Evolutionary conservation across 345 rosid genomes (phyloP).

Genomic region (Litchi chinensis): DNA sequence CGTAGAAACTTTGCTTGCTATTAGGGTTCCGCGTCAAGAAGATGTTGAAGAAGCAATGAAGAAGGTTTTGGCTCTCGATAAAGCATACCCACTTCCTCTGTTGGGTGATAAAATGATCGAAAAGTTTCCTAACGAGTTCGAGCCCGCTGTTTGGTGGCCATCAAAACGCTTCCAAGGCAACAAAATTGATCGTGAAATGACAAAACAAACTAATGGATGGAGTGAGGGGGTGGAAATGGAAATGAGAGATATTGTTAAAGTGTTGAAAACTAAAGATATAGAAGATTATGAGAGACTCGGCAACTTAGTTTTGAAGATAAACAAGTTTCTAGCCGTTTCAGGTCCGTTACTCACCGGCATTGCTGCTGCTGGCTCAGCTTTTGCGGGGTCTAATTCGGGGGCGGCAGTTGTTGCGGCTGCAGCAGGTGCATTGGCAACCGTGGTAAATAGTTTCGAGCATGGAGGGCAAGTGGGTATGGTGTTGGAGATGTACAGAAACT

Average conservation of each 20-base stretch:
- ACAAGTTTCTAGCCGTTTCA: conserved; percentile 46
- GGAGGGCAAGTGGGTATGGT: conserved; percentile 59
- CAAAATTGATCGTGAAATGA: too few relatives aligned
- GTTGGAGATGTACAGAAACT: conserved; percentile 55
- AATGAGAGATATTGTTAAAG: conserved; percentile 40
- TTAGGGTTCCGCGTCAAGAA: conserved; percentile 10
- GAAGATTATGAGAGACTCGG: conserved; percentile 50
- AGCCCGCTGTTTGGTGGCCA: conserved; percentile 34
- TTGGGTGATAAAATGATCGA: conserved; percentile 32
- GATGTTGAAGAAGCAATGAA: conserved; percentile 21
- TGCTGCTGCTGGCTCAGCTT: conserved; percentile 38
- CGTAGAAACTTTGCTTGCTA: conserved; percentile 22
- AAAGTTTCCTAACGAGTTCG: conserved; percentile 28
- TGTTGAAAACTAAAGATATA: conserved; percentile 37
- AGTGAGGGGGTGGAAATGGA: conserved; percentile 36
- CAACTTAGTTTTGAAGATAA: conserved; percentile 35
- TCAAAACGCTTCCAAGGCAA: neutral
- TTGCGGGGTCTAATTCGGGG: conserved; percentile 9
- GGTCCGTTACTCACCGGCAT: conserved; percentile 46
- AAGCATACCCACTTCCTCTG: conserved; percentile 33
- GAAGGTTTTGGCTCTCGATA: conserved; percentile 31
- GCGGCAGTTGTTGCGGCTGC: conserved; percentile 32
- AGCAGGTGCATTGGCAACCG: conserved; percentile 38
- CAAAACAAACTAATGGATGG: conserved; percentile 32
- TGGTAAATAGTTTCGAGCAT: conserved; percentile 46